Conservation (phyloP, 148 eudicot species). For the Vaccinium macrocarpon region DNA sequence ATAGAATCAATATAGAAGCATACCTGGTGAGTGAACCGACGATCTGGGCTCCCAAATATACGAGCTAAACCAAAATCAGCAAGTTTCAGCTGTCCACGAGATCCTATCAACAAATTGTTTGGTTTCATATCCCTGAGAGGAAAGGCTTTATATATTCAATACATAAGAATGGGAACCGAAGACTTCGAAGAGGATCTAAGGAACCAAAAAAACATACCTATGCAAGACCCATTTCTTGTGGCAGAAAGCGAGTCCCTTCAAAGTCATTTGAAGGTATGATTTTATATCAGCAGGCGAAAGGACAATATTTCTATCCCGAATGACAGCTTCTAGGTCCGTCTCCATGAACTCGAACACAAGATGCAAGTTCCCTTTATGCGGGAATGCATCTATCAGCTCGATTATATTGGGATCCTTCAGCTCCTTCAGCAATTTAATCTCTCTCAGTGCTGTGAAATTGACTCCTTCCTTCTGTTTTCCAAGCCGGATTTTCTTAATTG, state of each 20-base stretch:
- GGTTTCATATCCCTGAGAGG: slow-evolving; percentile 94
- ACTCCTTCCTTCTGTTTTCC: slow-evolving; percentile 99
- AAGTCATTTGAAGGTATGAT: slow-evolving; percentile 88
- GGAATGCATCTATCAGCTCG: slow-evolving; percentile 86
- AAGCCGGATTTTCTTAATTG: slow-evolving; percentile 92
- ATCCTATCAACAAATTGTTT: slow-evolving; percentile 81
- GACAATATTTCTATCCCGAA: slow-evolving; percentile 89
- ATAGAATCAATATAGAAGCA: slow-evolving; percentile 12
- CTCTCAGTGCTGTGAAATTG: slow-evolving; percentile 90
- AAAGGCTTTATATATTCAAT: slow-evolving; percentile 17
- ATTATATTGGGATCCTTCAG: slow-evolving; percentile 83
- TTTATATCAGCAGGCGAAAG: slow-evolving; percentile 86
- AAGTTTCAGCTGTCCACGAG: slow-evolving; percentile 85
- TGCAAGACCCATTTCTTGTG: slow-evolving; percentile 98
- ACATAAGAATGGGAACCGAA: slow-evolving; percentile 10
- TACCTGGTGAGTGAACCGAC: slow-evolving; percentile 96
- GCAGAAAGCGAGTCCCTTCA: slow-evolving; percentile 85
- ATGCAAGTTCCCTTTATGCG: slow-evolving; percentile 90
- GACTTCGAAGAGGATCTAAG: background rate
- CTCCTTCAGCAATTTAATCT: slow-evolving; percentile 91
- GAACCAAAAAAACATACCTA: slow-evolving; percentile 44
- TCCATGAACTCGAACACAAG: slow-evolving; percentile 99
- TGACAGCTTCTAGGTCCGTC: slow-evolving; percentile 96
- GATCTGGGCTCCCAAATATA: slow-evolving; percentile 92
- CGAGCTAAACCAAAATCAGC: slow-evolving; percentile 99